Base-by-base conservation (phyloP, 163 green algal genomes). In the Chlorella variabilis region DNA sequence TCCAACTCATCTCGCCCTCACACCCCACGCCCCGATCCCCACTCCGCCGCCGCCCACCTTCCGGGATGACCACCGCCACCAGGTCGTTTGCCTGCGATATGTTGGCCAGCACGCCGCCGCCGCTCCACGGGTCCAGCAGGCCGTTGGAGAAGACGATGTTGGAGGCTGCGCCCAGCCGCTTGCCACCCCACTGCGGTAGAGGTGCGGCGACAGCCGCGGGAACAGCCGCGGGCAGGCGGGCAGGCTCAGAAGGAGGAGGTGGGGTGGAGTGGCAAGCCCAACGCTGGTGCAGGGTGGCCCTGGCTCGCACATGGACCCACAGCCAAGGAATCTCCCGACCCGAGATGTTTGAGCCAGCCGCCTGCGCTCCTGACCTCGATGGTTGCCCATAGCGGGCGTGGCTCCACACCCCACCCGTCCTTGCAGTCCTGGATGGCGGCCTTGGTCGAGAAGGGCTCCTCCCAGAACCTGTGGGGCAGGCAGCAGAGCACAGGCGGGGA, bases 91-190 rank as follows among this genome's bases (percentile, higher is more conserved):
- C 87, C 39, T 94, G 85, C 1, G 83, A 91, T 0, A 97, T 15
- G 78, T 94, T 87, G 15, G 87, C 41, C 84, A 97, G 77, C 36
- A 98, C 93, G 27, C 95, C 93, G 9, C 91, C 91, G 17, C 89
- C 90, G 61, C 77, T 76, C 93, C 93, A 97, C 11, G 94, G 95
- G 84, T 98, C 95, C 25, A 94, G 87, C 77, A 96, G 81, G 11
- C 94, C 94, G 81, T 96, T 96, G 33, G 39, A 65, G 82, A 98
- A 98, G 3, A 97, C 91, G 36, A 98, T 94, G 88, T 98, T 97
- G 77, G 84, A 91, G 31, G 82, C 81, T 1, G 89, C 82, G 17
- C 78, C 62, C 21, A 95, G 87, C 51, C 91, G 69, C 38, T 77
- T 74, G 20, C 94, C 94, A 8, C 91, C 93, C 81, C 87, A 95